Evolutionary conservation across 371 early-diverging fungal genomes (phyloP), one percentile per base, ranked within the genome.

Genomic region (Mortierella sp.): DNA sequence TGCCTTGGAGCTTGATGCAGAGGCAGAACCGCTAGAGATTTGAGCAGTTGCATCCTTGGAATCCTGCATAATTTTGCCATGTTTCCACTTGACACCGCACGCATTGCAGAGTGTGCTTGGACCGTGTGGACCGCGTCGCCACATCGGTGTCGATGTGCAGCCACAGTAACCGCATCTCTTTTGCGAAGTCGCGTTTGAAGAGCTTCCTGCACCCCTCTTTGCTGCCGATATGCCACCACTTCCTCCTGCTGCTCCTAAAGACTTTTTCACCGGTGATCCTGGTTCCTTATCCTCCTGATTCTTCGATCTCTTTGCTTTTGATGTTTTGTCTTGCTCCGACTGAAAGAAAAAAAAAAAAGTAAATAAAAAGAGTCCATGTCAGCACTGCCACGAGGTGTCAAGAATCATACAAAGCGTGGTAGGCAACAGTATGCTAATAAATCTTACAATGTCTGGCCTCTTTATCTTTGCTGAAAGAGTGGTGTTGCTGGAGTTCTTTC

Each of bases 121-220:
- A 12, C 89, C 89, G 63, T 85, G 81, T 14, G 88, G 89, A 19
- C 89, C 89, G 34, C 89, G 81, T 57, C 89, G 73, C 89, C 89
- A 89, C 78, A 87, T 87, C 23, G 89, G 87, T 6, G 89, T 89
- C 49, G 84, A 83, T 19, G 85, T 81, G 47, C 83, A 84, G 64
- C 84, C 80, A 67, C 89, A 89, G 39, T 83, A 83, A 53, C 82
- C 84, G 37, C 86, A 86, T 30, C 76, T 70, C 32, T 70, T 64
- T 47, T 42, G 56, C 6, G 50, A 12, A 19, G 39, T 12, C 17
- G 26, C 17, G 6, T 51, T 32, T 6, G 64, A 49, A 23, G 50
- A 44, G 9, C 56, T 9, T 53, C 66, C 53, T 37, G 64, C 49
- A 24, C n/a, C n/a, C n/a, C n/a, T n/a, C n/a, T n/a, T n/a, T n/a